Evolutionary conservation across 768 basidiomycete species (phyloP), one percentile per base, ranked within the genome.

Genomic region (Mycena rebaudengoi): DNA sequence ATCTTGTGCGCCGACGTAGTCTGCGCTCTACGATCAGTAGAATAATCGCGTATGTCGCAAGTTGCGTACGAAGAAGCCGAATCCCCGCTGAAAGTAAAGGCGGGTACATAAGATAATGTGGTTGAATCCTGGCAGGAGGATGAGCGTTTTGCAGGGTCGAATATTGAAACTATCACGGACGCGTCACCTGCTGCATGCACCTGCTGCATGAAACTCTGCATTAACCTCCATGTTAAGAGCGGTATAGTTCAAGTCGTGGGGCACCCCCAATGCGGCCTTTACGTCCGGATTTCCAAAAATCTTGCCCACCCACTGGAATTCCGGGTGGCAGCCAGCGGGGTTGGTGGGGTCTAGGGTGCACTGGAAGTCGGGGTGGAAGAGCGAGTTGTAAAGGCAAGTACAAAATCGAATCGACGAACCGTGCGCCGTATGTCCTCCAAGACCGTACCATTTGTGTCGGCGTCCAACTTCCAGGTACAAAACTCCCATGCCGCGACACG

Each of bases 1-100:
- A 45, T 74, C 76, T 40, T 69, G 67, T 5, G 67, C 66, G 6
- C 75, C 76, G 32, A 77, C 49, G 28, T 71, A 75, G 56, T 75
- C 75, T 77, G 23, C 5, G 20, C n/a, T n/a, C 5, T 28, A n/a
- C 7, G 56, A 8, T 54, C 7, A 25, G 29, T 8, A 25, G n/a
- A 44, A 28, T 30, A 20, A 23, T 14, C 7, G 28, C n/a, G n/a
- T n/a, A 29, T 50, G 33, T 20, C 25, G 14, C 21, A 26, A 40
- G 30, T n/a, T 18, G n/a, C 50, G 2, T 6, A 78, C 75, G 70
- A 44, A 75, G 43, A 40, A 74, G 20, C 32, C 73, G 62, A 41
- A 76, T 73, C 5, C 75, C 71, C 33, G 70, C 66, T 4, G 65
- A 21, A 25, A 74, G 63, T 32, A 76, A 51, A 5, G 71, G 74